Evolutionary conservation across 2,329 filamentous ascomycete species (phyloP).

Genomic region (Microcyclospora tardicrescens): DNA sequence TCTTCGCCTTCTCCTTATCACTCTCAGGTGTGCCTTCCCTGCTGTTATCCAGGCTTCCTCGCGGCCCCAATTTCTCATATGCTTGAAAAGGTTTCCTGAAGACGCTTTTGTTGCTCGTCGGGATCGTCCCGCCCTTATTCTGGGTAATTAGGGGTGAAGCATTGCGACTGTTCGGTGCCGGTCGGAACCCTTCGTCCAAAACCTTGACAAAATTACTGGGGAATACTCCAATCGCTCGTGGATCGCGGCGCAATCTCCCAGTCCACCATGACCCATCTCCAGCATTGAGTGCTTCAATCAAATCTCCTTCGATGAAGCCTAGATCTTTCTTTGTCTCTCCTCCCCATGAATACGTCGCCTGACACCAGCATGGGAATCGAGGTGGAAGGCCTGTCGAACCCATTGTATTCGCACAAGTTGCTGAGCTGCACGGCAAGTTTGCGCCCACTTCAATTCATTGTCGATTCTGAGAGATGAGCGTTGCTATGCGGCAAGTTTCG

Average conservation of each 20-base stretch:
- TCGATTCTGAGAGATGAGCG: too few species aligned
- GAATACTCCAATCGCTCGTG: conserved; percentile 81
- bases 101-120: conserved; percentile 40
- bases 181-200: conserved; percentile 71
- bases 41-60: conserved; percentile 14
- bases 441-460: too few species aligned
- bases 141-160: conserved; percentile 38
- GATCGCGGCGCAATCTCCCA: conserved; percentile 77
- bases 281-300: conserved; percentile 96
- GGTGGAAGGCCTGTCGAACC: conserved; percentile 13
- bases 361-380: conserved; percentile 28
- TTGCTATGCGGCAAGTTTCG: too few species aligned
- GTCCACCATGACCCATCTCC: conserved; percentile 99
- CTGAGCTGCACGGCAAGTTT: too few species aligned
- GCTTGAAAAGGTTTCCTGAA: conserved; percentile 54
- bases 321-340: conserved; percentile 72
- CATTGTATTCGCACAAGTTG: neutral
- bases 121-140: conserved; percentile 1
- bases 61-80: conserved; percentile 30
- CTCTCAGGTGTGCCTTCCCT: conserved; percentile 20
- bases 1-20: conserved; percentile 17
- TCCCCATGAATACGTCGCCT: conserved; percentile 29
- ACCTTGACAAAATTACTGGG: conserved; percentile 96
- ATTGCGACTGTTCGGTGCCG: conserved; percentile 47
- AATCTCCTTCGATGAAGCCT: conserved; percentile 91